phyloP scores from a whole-genome alignment of 1,284 basidiomycete species.

The Ganoderma sinense region DNA sequence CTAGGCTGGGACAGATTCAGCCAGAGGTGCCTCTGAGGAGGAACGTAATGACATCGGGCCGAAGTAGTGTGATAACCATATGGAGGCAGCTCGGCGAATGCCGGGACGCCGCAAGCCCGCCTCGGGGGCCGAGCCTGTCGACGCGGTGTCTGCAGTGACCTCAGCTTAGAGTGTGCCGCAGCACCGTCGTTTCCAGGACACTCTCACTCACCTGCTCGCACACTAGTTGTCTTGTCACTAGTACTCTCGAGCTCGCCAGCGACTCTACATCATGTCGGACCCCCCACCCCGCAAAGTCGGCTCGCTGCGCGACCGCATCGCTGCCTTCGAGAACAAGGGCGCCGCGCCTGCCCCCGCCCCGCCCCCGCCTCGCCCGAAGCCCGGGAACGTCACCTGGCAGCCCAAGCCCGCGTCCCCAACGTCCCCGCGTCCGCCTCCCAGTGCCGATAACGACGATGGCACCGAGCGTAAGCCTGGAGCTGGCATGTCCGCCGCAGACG shows the following conservation, averaged over 20 bases:
- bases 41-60: not conserved
- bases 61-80: conserved; percentile 1
- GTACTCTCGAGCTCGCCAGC: not conserved
- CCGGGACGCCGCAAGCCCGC: not conserved
- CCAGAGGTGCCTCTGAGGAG: not conserved
- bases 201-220: not conserved
- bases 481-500: conserved; percentile 85
- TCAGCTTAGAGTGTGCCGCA: not conserved
- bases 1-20: not conserved
- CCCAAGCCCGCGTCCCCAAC: conserved; percentile 62
- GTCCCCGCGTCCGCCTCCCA: conserved; percentile 40
- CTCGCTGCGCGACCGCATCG: conserved; percentile 84
- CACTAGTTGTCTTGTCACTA: not conserved
- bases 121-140: not conserved
- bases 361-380: conserved; percentile 75
- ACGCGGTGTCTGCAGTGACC: not conserved
- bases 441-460: conserved; percentile 26
- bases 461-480: conserved; percentile 33
- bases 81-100: conserved; percentile 1
- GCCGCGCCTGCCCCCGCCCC: conserved; percentile 51
- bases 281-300: conserved; percentile 66
- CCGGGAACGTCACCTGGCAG: conserved; percentile 71
- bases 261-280: conserved; percentile 51
- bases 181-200: not conserved
- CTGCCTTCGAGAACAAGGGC: conserved; percentile 76